These are phyloP conservation scores for Steccherinum ochraceum DNA, from an alignment of 768 basidiomycete genomes.

Conservation along the genomic window DNA sequence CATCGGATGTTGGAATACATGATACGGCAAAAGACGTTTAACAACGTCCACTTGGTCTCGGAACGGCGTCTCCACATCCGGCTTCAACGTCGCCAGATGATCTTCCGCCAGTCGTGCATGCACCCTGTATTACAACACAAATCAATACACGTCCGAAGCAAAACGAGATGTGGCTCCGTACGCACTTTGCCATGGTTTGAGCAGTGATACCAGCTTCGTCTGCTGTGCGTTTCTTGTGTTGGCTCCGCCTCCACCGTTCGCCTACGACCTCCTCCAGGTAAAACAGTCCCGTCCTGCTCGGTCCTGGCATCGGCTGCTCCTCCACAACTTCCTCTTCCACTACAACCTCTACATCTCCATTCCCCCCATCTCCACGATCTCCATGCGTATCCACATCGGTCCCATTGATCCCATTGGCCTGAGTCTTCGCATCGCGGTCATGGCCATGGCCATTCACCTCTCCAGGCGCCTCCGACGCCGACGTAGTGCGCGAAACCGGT, in stretches of 20 bases:
- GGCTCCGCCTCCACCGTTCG: constrained; percentile 9
- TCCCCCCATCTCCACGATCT: no score
- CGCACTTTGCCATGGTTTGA: constrained; percentile 44
- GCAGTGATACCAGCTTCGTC: constrained; percentile 47
- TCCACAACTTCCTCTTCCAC: not conserved
- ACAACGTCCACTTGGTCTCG: constrained; percentile 54
- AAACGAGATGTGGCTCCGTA: not conserved
- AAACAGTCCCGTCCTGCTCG: not conserved
- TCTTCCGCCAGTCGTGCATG: constrained; percentile 52
- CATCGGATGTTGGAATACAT: constrained; percentile 69
- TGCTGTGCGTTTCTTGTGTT: constrained; percentile 31
- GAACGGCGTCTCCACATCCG: constrained; percentile 70
- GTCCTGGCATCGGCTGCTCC: constrained; percentile 7
- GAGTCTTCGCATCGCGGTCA: constrained; percentile 2
- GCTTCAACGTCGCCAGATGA: constrained; percentile 52
- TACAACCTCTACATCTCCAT: not conserved
- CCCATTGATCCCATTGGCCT: not conserved
- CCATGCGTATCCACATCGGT: no score
- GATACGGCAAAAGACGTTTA: constrained; percentile 72
- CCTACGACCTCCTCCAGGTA: constrained; percentile 15
- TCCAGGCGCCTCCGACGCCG: no score
- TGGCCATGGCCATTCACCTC: constrained; percentile 4
- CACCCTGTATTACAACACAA: constrained; percentile 35
- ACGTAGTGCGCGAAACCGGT: constrained; percentile 2
- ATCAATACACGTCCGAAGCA: not conserved